Percentiles rank a stretch among this genome's conserved stretches.
Evolutionary conservation across 257 asterid genomes (phyloP).

Genomic region (Solanum pennellii): DNA sequence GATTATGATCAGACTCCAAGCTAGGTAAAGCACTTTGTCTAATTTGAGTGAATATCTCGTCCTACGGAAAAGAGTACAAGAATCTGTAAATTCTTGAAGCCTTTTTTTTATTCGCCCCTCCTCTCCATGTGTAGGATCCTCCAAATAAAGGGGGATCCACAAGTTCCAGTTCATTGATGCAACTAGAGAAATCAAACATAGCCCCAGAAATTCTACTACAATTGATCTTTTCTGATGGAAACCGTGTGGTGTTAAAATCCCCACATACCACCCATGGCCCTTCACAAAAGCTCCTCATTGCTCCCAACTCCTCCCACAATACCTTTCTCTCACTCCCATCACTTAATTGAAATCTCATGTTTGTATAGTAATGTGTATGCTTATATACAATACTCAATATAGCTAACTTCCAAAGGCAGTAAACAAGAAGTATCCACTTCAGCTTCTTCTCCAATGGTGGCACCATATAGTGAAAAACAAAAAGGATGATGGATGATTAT

Average conservation of each 20-base stretch:
- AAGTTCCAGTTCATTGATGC: neutral
- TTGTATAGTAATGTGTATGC: neutral
- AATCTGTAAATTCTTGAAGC: neutral
- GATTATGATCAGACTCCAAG: neutral
- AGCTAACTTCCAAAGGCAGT: neutral
- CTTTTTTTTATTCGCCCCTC: neutral
- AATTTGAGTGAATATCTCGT: neutral
- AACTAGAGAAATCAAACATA: neutral
- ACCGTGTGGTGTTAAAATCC: neutral
- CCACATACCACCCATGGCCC: neutral
- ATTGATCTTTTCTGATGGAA: neutral
- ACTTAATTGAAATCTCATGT: neutral
- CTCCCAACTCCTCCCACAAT: neutral
- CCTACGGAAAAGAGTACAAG: neutral
- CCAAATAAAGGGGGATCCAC: neutral
- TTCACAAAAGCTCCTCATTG: neutral
- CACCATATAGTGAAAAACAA: neutral
- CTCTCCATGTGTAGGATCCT: neutral
- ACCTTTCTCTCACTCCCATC: neutral
- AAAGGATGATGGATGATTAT: neutral
- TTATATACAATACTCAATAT: neutral
- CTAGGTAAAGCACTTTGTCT: neutral
- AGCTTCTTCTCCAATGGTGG: neutral
- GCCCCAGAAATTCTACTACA: neutral
- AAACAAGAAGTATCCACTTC: neutral